Evolutionary conservation across 1,284 basidiomycete species (phyloP).

Genomic region (Apiotrichum mycotoxinovorans): DNA sequence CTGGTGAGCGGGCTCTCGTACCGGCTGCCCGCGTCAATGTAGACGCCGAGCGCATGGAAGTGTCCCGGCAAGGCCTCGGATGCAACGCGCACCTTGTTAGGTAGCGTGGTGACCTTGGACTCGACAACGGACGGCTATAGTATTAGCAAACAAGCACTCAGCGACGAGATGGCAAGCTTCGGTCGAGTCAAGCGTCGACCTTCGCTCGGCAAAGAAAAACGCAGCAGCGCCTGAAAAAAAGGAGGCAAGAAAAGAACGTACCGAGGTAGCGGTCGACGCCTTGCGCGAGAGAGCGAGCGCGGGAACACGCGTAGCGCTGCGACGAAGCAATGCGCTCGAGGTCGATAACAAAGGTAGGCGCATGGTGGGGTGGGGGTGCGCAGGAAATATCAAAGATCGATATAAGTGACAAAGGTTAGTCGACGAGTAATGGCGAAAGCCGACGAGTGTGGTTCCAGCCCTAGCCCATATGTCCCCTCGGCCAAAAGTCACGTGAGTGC

Average conservation of each 20-base stretch:
- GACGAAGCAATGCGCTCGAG: constrained; percentile 7
- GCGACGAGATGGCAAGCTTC: not conserved
- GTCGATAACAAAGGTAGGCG: constrained; percentile 12
- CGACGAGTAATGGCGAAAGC: not conserved
- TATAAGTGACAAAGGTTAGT: not conserved
- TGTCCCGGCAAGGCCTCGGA: constrained; percentile 89
- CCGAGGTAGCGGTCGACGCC: constrained; percentile 5
- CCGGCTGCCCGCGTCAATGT: constrained; percentile 89
- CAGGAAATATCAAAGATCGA: not conserved
- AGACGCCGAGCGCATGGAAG: constrained; percentile 90
- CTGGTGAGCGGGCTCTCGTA: constrained; percentile 74
- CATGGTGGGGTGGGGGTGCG: constrained; percentile 4
- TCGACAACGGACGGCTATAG: not conserved
- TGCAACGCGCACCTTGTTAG: constrained; percentile 87
- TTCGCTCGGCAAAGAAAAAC: not conserved
- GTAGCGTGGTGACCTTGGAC: constrained; percentile 67
- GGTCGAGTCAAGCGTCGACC: not conserved
- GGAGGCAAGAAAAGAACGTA: constrained; percentile 3
- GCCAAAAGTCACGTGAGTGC: not conserved
- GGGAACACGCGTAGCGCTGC: not conserved
- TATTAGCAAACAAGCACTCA: not conserved
- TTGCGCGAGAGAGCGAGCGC: not conserved
- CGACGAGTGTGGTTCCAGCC: not conserved
- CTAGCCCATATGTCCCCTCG: not conserved
- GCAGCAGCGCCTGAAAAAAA: too few species aligned